Conservation (phyloP, 352 stramenopile species). For the Thraustochytrium sp. region DNA sequence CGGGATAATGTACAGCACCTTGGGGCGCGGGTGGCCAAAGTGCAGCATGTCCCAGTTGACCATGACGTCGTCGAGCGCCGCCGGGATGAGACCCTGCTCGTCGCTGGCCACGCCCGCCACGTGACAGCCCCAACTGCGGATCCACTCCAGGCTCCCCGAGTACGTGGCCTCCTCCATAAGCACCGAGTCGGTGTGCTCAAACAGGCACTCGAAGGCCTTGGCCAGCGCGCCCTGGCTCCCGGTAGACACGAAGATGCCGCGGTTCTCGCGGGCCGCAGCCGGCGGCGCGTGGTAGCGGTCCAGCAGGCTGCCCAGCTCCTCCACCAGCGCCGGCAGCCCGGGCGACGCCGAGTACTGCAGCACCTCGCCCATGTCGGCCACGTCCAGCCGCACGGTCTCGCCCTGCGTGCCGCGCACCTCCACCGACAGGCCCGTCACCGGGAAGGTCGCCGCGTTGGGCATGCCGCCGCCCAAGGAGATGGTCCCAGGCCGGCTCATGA, state of each 20-base stretch:
- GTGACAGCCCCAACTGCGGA: constrained; percentile 52
- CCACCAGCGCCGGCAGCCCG: constrained; percentile 52
- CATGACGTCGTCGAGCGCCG: constrained; percentile 48
- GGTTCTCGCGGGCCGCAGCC: not conserved
- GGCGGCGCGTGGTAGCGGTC: constrained; percentile 50
- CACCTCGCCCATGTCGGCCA: constrained; percentile 47
- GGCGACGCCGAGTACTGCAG: constrained; percentile 58
- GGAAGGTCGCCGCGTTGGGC: constrained; percentile 59
- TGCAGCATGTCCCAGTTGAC: constrained; percentile 41
- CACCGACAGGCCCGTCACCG: constrained; percentile 49
- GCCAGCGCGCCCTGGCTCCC: constrained; percentile 58
- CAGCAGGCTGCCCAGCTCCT: constrained; percentile 52
- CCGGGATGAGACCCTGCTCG: constrained; percentile 52
- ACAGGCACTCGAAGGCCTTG: constrained; percentile 61
- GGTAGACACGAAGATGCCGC: constrained; percentile 51
- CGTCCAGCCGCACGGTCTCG: constrained; percentile 42
- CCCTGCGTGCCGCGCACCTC: constrained; percentile 39
- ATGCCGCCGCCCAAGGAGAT: constrained; percentile 60
- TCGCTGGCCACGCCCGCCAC: constrained; percentile 54
- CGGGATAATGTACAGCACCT: constrained; percentile 59
- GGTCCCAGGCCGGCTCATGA: constrained; percentile 54
- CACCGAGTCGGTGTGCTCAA: constrained; percentile 52
- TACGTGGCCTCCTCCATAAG: constrained; percentile 59
- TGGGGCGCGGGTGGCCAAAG: not conserved
- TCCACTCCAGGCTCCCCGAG: constrained; percentile 54